Evolutionary conservation across 331 rosid species (phyloP).

Genomic region (Malus hybrid): DNA sequence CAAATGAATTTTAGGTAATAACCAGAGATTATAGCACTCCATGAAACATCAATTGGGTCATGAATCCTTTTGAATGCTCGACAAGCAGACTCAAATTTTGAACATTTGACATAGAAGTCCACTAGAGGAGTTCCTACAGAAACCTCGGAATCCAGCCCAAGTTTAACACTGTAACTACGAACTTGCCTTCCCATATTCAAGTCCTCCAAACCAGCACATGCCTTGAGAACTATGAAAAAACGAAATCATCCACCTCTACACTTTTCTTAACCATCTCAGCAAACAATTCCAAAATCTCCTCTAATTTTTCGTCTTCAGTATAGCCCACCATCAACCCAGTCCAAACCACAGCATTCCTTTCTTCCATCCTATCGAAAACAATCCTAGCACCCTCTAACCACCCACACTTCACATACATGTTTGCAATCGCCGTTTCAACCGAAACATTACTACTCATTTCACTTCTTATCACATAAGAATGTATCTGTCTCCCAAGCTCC

Average conservation of each 20-base stretch:
- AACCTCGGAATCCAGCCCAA: slow-evolving; percentile 49
- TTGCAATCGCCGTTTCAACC: slow-evolving; percentile 28
- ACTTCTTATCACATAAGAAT: slow-evolving; percentile 35
- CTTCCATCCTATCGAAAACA: slow-evolving; percentile 32
- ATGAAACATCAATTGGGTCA: slow-evolving; percentile 51
- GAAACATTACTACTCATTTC: slow-evolving; percentile 26
- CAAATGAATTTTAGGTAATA: slow-evolving; percentile 39
- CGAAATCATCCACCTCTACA: slow-evolving; percentile 43
- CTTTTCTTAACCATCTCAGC: slow-evolving; percentile 35
- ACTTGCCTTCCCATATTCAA: slow-evolving; percentile 35
- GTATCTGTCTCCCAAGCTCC: slow-evolving; percentile 41
- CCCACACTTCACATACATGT: slow-evolving; percentile 57
- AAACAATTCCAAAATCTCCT: slow-evolving; percentile 32
- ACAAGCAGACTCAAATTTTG: slow-evolving; percentile 33
- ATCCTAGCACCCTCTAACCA: slow-evolving; percentile 44
- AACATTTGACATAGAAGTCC: slow-evolving; percentile 54
- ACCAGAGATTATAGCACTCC: slow-evolving; percentile 50
- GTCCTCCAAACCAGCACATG: slow-evolving; percentile 42
- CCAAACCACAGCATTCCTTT: slow-evolving; percentile 41
- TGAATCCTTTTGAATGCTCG: slow-evolving; percentile 39
- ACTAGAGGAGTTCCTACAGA: slow-evolving; percentile 63
- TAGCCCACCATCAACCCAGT: slow-evolving; percentile 59
- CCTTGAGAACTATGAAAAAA: slow-evolving; percentile 48
- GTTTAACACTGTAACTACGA: slow-evolving; percentile 40
- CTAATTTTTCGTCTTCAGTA: slow-evolving; percentile 29